A percentile compares a stretch with the other conserved stretches of the same genome.
These are phyloP conservation scores for Naganishia sp. DNA, from an alignment of 1,284 basidiomycete species.

Conservation along the genomic window DNA sequence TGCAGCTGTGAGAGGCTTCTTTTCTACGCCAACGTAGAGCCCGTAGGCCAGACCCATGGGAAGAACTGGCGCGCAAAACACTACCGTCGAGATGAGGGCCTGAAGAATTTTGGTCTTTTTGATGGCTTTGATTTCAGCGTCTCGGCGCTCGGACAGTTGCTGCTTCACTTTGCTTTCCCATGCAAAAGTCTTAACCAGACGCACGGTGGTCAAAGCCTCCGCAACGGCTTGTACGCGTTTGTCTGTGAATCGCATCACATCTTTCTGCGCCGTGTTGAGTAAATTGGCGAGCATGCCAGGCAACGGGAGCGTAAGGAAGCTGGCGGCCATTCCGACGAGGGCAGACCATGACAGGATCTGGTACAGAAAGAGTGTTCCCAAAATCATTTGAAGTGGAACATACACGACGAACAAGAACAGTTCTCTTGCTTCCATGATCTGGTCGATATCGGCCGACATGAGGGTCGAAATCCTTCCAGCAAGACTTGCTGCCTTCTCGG, in stretches of 20 bases:
- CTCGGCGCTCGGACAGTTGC: conserved; percentile 59
- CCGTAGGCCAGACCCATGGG: conserved; percentile 69
- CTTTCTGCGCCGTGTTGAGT: conserved; percentile 44
- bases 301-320: conserved; percentile 60
- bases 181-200: conserved; percentile 70
- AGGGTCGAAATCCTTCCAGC: conserved; percentile 65
- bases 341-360: conserved; percentile 53
- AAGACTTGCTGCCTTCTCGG: conserved; percentile 42
- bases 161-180: conserved; percentile 65
- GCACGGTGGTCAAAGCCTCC: conserved; percentile 52
- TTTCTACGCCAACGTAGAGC: conserved; percentile 60
- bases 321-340: conserved; percentile 61
- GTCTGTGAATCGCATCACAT: conserved; percentile 56
- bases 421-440: conserved; percentile 45
- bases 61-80: conserved; percentile 64
- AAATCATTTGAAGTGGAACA: conserved; percentile 46
- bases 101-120: conserved; percentile 47
- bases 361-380: conserved; percentile 48
- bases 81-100: conserved; percentile 40
- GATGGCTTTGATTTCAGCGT: conserved; percentile 61
- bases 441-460: conserved; percentile 52
- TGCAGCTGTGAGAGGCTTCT: conserved; percentile 55
- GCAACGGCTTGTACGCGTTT: conserved; percentile 59
- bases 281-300: conserved; percentile 54
- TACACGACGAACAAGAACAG: conserved; percentile 39